Percentiles rank a stretch among this genome's conserved stretches.
phyloP scores from a whole-genome alignment of 2,329 filamentous ascomycete genomes.

The Simplicillium sp. region DNA sequence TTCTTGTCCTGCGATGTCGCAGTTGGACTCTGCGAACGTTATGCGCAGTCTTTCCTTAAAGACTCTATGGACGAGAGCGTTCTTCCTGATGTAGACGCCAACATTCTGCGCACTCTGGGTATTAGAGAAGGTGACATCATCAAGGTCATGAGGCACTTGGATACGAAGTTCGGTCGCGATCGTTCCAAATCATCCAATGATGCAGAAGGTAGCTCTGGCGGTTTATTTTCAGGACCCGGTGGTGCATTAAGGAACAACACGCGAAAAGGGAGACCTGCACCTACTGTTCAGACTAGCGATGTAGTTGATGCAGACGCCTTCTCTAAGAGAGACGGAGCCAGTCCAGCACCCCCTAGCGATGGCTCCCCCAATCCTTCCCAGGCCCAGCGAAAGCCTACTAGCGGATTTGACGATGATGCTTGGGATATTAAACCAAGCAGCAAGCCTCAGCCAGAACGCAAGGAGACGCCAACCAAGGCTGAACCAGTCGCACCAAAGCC shows the following conservation, averaged over 20 bases:
- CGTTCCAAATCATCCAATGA: slow-evolving; percentile 42
- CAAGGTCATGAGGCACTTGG: slow-evolving; percentile 83
- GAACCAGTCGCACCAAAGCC: slow-evolving; percentile 21
- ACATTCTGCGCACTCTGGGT: slow-evolving; percentile 77
- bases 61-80: slow-evolving; percentile 97
- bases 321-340: slow-evolving; percentile 41
- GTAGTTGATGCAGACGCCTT: slow-evolving; percentile 83
- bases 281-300: slow-evolving; percentile 77
- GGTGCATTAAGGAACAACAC: slow-evolving; percentile 90
- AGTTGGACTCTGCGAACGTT: slow-evolving; percentile 87
- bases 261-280: slow-evolving; percentile 79
- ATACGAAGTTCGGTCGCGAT: slow-evolving; percentile 65
- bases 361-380: slow-evolving; percentile 10
- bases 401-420: slow-evolving; percentile 89
- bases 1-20: slow-evolving; percentile 89
- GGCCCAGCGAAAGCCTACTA: slow-evolving; percentile 20
- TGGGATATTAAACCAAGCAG: slow-evolving; percentile 84
- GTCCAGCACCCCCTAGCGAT: slow-evolving; percentile 12
- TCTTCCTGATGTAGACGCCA: slow-evolving; percentile 78
- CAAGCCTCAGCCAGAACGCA: slow-evolving; percentile 3
- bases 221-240: slow-evolving; percentile 88
- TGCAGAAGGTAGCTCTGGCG: slow-evolving; percentile 50
- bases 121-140: slow-evolving; percentile 93
- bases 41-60: slow-evolving; percentile 76
- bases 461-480: slow-evolving; percentile 24